A percentile compares a stretch with the other conserved stretches of the same genome.
These are phyloP conservation scores for Ophidiomyces ophidiicola DNA, from an alignment of 2,329 filamentous ascomycete species.

Conservation along the genomic window DNA sequence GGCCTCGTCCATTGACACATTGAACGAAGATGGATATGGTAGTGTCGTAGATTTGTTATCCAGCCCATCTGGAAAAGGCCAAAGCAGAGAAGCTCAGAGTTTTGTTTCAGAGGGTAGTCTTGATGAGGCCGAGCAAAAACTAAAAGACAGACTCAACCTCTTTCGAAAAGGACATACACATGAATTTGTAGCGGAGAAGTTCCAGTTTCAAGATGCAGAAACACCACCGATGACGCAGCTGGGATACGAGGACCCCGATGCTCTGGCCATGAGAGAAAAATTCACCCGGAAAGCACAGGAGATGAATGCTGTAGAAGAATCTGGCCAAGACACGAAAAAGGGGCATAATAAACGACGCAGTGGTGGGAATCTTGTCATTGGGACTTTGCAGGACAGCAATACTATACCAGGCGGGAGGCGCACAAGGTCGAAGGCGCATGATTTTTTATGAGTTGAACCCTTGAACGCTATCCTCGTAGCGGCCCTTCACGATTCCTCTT, in stretches of 20 bases:
- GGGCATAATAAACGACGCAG: constrained; percentile 1
- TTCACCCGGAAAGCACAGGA: constrained; percentile 38
- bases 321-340: background rate
- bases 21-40: constrained; percentile 35
- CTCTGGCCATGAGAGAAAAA: constrained; percentile 45
- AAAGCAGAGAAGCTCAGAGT: constrained; percentile 24
- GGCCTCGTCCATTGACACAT: constrained; percentile 40
- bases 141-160: constrained; percentile 13
- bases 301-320: constrained; percentile 23
- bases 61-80: constrained; percentile 17
- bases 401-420: constrained; percentile 23
- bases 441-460: too few relatives aligned
- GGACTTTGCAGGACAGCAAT: constrained; percentile 26
- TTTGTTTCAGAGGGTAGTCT: too few relatives aligned
- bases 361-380: constrained; percentile 17
- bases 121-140: constrained; percentile 14
- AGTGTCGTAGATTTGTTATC: constrained; percentile 25
- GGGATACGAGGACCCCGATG: constrained; percentile 40
- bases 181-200: constrained; percentile 15
- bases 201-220: constrained; percentile 25
- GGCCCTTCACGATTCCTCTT: too few relatives aligned
- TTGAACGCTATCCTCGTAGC: too few relatives aligned
- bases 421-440: constrained; percentile 24
- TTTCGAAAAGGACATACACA: constrained; percentile 16
- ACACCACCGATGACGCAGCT: constrained; percentile 36